These are phyloP conservation scores for Colletotrichum phormii DNA, from an alignment of 2,329 filamentous ascomycete species.

Conservation along the genomic window DNA sequence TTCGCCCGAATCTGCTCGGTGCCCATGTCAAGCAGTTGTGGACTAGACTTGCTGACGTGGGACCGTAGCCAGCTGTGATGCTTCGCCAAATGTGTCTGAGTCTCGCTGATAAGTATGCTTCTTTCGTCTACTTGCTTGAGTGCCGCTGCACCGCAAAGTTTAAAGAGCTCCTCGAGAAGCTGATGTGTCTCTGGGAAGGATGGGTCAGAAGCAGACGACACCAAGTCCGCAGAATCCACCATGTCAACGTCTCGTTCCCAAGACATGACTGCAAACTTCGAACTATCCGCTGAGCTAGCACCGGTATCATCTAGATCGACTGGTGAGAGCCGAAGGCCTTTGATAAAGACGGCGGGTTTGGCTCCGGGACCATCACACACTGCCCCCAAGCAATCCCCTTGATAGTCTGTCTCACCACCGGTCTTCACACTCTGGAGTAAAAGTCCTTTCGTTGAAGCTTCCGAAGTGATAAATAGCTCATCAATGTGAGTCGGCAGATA, in stretches of 20 bases:
- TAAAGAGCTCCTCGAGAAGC: constrained; percentile 7
- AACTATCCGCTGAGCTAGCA: no score
- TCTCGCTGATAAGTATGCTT: not conserved
- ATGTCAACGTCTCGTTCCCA: constrained; percentile 12
- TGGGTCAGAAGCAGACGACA: not conserved
- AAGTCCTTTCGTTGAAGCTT: accelerated
- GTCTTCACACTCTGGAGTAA: not conserved
- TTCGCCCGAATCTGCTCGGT: not conserved
- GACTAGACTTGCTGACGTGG: not conserved
- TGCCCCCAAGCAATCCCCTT: not conserved
- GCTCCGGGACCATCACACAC: not conserved
- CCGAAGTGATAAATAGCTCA: not conserved
- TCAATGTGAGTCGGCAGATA: constrained; percentile 8
- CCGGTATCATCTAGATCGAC: not conserved
- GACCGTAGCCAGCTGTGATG: constrained; percentile 1
- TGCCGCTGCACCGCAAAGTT: not conserved
- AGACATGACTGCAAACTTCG: not conserved
- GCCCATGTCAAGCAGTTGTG: accelerated
- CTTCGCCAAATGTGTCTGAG: not conserved
- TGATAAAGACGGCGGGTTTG: not conserved
- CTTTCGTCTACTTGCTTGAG: not conserved
- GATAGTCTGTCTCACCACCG: not conserved
- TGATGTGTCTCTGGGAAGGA: not conserved
- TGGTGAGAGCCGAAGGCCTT: not conserved
- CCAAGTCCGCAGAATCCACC: not conserved